phyloP scores from a whole-genome alignment of 2,329 filamentous ascomycete species.

The Neocucurbitaria cava region DNA sequence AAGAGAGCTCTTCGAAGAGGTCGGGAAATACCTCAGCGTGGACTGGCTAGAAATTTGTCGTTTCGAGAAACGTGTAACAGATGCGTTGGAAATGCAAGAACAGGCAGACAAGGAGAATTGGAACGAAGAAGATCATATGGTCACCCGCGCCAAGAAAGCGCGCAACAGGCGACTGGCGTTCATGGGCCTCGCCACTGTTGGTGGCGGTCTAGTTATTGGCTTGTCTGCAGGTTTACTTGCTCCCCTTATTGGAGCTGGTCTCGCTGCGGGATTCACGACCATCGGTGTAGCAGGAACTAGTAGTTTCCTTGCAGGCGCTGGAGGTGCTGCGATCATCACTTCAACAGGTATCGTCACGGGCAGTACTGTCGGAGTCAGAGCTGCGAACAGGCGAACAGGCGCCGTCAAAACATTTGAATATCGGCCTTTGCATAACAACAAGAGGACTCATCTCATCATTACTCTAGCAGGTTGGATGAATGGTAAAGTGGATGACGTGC shows the following conservation, averaged over 20 bases:
- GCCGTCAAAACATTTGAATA: constrained; percentile 98
- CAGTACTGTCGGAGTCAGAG: constrained; percentile 82
- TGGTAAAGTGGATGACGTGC: constrained; percentile 95
- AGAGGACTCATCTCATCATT: constrained; percentile 92
- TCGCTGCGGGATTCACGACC: constrained; percentile 93
- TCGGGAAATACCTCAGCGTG: constrained; percentile 81
- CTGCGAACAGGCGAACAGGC: constrained; percentile 86
- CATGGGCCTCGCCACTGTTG: constrained; percentile 96
- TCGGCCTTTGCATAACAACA: constrained; percentile 95
- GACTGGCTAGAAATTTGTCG: constrained; percentile 92
- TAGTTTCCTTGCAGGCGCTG: constrained; percentile 87
- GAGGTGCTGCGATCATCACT: constrained; percentile 92
- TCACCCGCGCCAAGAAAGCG: constrained; percentile 79
- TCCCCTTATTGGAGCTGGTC: constrained; percentile 89
- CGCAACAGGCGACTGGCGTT: constrained; percentile 86
- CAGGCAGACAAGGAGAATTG: constrained; percentile 93
- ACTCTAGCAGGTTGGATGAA: constrained; percentile 99
- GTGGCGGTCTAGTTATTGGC: constrained; percentile 92
- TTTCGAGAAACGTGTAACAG: constrained; percentile 96
- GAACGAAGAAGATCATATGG: constrained; percentile 96
- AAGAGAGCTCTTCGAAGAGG: constrained; percentile 79
- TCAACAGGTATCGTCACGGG: constrained; percentile 87
- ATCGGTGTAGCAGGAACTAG: constrained; percentile 90
- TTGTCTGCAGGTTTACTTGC: constrained; percentile 90
- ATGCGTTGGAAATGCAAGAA: constrained; percentile 97